Evolutionary conservation across 179 eudicot genomes (phyloP).

Genomic region (Beta lomatogona): DNA sequence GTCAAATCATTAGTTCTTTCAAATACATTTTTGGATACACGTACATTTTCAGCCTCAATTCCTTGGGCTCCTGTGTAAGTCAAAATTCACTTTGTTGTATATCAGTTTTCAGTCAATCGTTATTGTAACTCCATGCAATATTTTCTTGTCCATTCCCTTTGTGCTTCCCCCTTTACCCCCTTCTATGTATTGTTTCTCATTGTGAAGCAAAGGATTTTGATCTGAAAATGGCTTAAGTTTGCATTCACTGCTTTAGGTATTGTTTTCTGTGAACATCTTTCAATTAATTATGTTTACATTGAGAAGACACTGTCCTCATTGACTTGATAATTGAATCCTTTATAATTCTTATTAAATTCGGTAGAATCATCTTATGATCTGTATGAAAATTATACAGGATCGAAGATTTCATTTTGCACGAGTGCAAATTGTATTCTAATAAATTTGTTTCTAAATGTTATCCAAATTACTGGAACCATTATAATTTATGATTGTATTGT

Average conservation of each 20-base stretch:
- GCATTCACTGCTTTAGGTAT: background rate
- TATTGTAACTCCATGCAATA: background rate
- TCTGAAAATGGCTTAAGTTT: background rate
- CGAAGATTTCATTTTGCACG: background rate
- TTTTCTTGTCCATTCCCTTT: background rate
- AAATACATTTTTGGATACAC: constrained; percentile 92
- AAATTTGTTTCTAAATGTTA: background rate
- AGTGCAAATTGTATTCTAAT: background rate
- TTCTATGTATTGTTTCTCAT: background rate
- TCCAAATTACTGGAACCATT: background rate
- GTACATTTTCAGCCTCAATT: constrained; percentile 75
- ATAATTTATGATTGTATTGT: background rate
- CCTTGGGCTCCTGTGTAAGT: constrained; percentile 99
- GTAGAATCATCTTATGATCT: background rate
- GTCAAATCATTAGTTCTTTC: constrained; percentile 92
- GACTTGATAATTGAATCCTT: background rate
- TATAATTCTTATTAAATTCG: background rate
- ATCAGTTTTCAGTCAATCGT: background rate
- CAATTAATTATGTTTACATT: background rate
- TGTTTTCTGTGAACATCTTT: background rate
- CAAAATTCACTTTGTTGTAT: background rate
- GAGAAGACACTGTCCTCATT: background rate
- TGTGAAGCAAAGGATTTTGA: background rate
- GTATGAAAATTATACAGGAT: background rate
- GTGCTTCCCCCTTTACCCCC: background rate